These are phyloP conservation scores for Copromyces sp. DNA, from an alignment of 495 filamentous ascomycete species.

Conservation along the genomic window DNA sequence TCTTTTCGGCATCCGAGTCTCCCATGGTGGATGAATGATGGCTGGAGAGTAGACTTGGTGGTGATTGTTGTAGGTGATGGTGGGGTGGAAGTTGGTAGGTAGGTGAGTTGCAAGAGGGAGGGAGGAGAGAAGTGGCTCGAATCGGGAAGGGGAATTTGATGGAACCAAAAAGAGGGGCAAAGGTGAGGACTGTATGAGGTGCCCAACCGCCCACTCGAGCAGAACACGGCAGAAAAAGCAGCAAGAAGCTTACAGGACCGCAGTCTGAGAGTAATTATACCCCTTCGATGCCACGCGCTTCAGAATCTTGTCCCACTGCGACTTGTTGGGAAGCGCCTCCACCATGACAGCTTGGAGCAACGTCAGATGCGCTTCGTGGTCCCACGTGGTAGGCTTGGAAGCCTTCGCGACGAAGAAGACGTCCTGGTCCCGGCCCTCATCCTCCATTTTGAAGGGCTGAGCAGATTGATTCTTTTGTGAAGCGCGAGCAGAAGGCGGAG, in stretches of 20 bases:
- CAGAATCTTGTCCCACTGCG: slow-evolving; percentile 18
- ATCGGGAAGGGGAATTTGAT: neutral
- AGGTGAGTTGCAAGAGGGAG: neutral
- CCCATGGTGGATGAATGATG: slow-evolving; percentile 1
- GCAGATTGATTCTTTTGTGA: neutral
- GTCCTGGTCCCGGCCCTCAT: neutral
- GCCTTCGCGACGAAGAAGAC: slow-evolving; percentile 3
- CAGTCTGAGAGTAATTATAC: slow-evolving; percentile 19
- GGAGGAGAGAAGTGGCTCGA: neutral
- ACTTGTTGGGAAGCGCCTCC: slow-evolving; percentile 4
- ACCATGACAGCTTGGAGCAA: slow-evolving; percentile 22
- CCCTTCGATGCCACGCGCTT: slow-evolving; percentile 9
- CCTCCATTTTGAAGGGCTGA: neutral
- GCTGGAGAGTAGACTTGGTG: neutral
- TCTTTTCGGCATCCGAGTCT: neutral
- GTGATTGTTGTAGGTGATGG: neutral
- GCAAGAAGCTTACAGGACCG: slow-evolving; percentile 18
- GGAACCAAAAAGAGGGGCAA: neutral
- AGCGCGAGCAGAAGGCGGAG: neutral
- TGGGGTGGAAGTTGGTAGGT: neutral
- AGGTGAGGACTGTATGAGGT: neutral
- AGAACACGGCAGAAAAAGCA: neutral
- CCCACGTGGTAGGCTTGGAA: slow-evolving; percentile 22
- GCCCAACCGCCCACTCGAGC: neutral
- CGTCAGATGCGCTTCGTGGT: slow-evolving; percentile 22